Evolutionary conservation across 2,329 filamentous ascomycete genomes (phyloP).

Genomic region (Fusarium nelsonii): DNA sequence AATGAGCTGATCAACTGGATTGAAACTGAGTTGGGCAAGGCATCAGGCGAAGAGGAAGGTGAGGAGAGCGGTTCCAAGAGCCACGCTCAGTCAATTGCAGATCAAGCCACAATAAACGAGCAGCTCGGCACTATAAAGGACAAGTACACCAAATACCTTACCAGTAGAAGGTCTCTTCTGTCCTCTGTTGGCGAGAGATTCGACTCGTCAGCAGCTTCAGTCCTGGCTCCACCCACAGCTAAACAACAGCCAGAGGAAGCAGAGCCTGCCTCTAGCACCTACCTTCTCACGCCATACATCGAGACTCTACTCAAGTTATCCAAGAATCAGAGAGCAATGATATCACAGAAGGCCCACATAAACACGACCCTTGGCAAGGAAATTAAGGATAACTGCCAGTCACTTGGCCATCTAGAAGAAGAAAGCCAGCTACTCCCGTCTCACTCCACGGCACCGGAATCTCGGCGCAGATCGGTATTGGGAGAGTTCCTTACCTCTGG

Average conservation of each 20-base stretch:
- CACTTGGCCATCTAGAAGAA: constrained; percentile 67
- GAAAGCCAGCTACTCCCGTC: constrained; percentile 72
- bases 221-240: constrained; percentile 27
- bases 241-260: constrained; percentile 27
- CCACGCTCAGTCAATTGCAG: constrained; percentile 35
- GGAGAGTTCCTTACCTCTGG: constrained; percentile 58
- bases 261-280: constrained; percentile 45
- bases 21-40: constrained; percentile 70
- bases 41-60: constrained; percentile 55
- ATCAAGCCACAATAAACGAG: constrained; percentile 52
- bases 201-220: constrained; percentile 47
- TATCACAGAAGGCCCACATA: constrained; percentile 70
- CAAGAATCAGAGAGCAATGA: constrained; percentile 67
- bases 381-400: constrained; percentile 62
- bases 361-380: constrained; percentile 64
- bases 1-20: constrained; percentile 75
- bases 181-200: constrained; percentile 53
- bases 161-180: constrained; percentile 63
- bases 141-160: constrained; percentile 67
- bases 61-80: constrained; percentile 46
- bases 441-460: constrained; percentile 58
- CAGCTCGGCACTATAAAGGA: constrained; percentile 62
- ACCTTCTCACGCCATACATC: constrained; percentile 69
- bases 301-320: constrained; percentile 65
- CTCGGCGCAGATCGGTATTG: constrained; percentile 56